These are phyloP conservation scores for Leccinum variicolor DNA, from an alignment of 768 basidiomycete genomes.

Conservation along the genomic window DNA sequence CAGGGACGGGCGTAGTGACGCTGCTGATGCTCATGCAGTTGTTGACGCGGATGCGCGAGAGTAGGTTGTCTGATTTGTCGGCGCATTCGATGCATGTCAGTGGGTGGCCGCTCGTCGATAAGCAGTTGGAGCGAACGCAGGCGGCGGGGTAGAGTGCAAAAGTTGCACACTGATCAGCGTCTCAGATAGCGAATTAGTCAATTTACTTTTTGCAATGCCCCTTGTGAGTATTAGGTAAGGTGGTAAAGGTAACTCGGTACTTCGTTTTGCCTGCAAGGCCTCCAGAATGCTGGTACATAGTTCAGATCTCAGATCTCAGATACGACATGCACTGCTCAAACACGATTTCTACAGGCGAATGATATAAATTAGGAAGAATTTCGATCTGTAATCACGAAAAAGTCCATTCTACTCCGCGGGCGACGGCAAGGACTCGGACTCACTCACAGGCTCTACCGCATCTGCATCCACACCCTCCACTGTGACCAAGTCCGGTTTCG, in stretches of 20 bases:
- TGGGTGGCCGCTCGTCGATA: slow-evolving; percentile 59
- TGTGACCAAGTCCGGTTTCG: background rate
- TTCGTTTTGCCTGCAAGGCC: too few relatives aligned
- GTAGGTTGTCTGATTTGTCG: slow-evolving; percentile 50
- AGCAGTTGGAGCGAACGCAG: slow-evolving; percentile 69
- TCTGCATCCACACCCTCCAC: background rate
- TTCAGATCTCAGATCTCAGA: too few relatives aligned
- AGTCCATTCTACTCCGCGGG: background rate
- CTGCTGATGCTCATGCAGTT: slow-evolving; percentile 53
- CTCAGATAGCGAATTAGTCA: too few relatives aligned
- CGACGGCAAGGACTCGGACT: background rate
- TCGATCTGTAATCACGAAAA: too few relatives aligned
- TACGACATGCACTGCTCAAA: too few relatives aligned
- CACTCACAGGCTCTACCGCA: background rate
- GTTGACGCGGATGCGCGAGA: slow-evolving; percentile 66
- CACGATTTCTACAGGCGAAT: too few relatives aligned
- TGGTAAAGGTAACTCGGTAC: too few relatives aligned
- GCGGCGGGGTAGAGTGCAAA: slow-evolving; percentile 43
- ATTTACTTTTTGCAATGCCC: too few relatives aligned
- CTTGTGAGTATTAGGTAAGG: too few relatives aligned
- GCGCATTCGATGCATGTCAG: slow-evolving; percentile 40
- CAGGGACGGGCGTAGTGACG: slow-evolving; percentile 36
- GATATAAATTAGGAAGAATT: too few relatives aligned
- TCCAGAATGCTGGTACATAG: too few relatives aligned
- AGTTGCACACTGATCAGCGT: background rate